Conservation (phyloP, 2,329 filamentous ascomycete genomes). For the Calonectria fujianensis region DNA sequence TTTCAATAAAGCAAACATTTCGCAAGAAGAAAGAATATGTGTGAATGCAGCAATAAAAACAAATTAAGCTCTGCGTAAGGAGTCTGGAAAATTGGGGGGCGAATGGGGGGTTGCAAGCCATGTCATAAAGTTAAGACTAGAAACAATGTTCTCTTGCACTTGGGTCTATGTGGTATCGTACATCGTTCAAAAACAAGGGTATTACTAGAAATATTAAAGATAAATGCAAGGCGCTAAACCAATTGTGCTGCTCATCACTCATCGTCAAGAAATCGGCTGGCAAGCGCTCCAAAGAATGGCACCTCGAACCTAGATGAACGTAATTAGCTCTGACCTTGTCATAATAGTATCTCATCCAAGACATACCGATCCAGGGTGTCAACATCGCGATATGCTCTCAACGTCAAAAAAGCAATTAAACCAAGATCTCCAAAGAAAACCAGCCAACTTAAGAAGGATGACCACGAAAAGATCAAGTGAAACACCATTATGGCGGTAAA, state of each 20-base stretch:
- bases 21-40: neutral
- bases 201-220: slow-evolving; percentile 32
- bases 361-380: slow-evolving; percentile 77
- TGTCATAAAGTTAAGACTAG: slow-evolving; percentile 1
- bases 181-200: slow-evolving; percentile 34
- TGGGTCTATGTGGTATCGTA: slow-evolving; percentile 27
- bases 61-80: neutral
- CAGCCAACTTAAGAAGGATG: slow-evolving; percentile 87
- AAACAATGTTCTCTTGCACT: slow-evolving; percentile 18
- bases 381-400: slow-evolving; percentile 90
- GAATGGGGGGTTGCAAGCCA: neutral
- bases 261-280: slow-evolving; percentile 92
- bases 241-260: slow-evolving; percentile 67
- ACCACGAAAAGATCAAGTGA: slow-evolving; percentile 92
- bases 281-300: slow-evolving; percentile 88
- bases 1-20: neutral
- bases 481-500: slow-evolving; percentile 85
- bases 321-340: neutral
- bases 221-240: slow-evolving; percentile 9
- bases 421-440: slow-evolving; percentile 85
- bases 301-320: slow-evolving; percentile 81
- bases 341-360: neutral
- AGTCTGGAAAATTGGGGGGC: neutral
- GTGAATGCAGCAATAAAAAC: neutral
- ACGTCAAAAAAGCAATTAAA: slow-evolving; percentile 84